These are phyloP conservation scores for Ophidiomyces ophidiicola DNA, from an alignment of 2,329 filamentous ascomycete genomes.

Conservation along the genomic window DNA sequence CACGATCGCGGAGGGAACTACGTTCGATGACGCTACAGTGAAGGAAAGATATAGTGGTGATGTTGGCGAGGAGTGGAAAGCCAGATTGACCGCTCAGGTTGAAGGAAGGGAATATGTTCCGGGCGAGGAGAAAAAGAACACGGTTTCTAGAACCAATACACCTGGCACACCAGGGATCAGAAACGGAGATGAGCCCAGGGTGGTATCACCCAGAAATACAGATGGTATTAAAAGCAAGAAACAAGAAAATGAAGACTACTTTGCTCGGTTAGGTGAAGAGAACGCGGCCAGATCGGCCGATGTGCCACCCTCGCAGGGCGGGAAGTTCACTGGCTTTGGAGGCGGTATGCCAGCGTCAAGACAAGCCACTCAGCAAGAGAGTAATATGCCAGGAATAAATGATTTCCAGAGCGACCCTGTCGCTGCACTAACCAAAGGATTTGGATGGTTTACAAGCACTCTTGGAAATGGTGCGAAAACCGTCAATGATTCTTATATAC, in stretches of 20 bases:
- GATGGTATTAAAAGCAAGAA: conserved; percentile 43
- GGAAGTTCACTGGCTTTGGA: conserved; percentile 85
- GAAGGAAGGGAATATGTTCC: conserved; percentile 79
- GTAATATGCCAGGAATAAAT: conserved; percentile 55
- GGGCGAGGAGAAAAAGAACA: conserved; percentile 45
- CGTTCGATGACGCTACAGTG: conserved; percentile 79
- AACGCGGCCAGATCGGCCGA: conserved; percentile 65
- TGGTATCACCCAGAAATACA: conserved; percentile 20
- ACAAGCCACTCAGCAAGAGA: conserved; percentile 13
- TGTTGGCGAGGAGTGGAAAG: conserved; percentile 90
- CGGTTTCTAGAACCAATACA: conserved; percentile 27
- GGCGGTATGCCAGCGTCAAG: conserved; percentile 51
- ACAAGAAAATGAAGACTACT: conserved; percentile 71
- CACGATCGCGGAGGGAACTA: conserved; percentile 53
- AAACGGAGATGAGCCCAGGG: conserved; percentile 16
- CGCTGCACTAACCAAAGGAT: conserved; percentile 76
- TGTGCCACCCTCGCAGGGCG: conserved; percentile 76
- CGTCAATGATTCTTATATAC: conserved; percentile 81
- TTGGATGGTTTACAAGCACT: conserved; percentile 83
- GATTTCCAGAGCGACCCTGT: conserved; percentile 87
- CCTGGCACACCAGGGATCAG: conserved; percentile 19
- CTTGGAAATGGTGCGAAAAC: conserved; percentile 84
- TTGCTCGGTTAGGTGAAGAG: conserved; percentile 68
- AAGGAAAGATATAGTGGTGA: conserved; percentile 82
- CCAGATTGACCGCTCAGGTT: conserved; percentile 72